Percentiles rank a stretch among this genome's conserved stretches.
Conservation (phyloP, 768 basidiomycete genomes). For the Rhizopogon roseolus region DNA sequence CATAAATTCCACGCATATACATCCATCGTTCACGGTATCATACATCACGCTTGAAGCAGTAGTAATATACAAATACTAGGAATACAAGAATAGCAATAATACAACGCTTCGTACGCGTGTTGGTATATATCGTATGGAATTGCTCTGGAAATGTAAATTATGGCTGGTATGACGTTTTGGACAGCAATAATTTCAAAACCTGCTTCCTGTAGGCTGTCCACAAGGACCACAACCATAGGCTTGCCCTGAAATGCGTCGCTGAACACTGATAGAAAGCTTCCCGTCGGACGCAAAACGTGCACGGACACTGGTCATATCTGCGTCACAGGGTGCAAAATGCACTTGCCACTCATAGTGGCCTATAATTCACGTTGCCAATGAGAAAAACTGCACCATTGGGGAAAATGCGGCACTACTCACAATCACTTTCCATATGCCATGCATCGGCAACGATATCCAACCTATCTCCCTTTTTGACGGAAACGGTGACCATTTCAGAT, state of each 20-base stretch:
- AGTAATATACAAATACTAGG: too few relatives aligned
- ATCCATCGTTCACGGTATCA: too few relatives aligned
- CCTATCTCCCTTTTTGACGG: conserved; percentile 54
- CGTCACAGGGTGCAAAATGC: conserved; percentile 46
- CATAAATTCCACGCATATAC: too few relatives aligned
- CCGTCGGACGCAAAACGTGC: conserved; percentile 45
- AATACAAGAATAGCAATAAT: neutral
- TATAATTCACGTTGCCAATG: conserved; percentile 12
- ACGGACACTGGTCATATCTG: conserved; percentile 48
- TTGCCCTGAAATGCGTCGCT: conserved; percentile 23
- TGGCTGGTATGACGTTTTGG: neutral
- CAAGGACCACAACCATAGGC: conserved; percentile 10
- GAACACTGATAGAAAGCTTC: conserved; percentile 43
- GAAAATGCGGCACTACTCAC: conserved; percentile 33
- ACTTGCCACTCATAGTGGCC: conserved; percentile 64
- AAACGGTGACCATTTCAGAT: conserved; percentile 63
- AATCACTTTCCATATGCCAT: conserved; percentile 56
- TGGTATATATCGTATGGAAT: neutral
- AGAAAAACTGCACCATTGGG: neutral
- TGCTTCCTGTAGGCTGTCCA: conserved; percentile 17
- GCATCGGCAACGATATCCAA: conserved; percentile 56
- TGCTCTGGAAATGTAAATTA: neutral
- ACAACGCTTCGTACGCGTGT: neutral
- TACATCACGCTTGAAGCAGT: too few relatives aligned
- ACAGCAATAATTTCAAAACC: conserved; percentile 19